Evolutionary conservation across 257 asterid genomes (phyloP), one percentile per base, ranked within the genome.

Genomic region (Schizonepeta tenuifolia): DNA sequence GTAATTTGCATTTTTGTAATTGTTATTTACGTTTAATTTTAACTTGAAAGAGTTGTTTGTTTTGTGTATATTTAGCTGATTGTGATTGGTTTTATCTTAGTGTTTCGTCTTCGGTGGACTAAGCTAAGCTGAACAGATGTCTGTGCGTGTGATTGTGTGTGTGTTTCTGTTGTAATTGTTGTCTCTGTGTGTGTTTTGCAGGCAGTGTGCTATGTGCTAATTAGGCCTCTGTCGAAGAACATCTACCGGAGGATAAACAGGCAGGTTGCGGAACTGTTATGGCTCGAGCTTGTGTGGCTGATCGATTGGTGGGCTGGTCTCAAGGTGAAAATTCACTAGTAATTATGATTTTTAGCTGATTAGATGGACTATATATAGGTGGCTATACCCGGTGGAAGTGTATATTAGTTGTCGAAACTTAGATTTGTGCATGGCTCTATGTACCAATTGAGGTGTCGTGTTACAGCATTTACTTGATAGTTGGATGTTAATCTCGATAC

Each of bases 301-400:
- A 80, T 91, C 50, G 97, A 94, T 80, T 91, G 99, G 99, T 94
- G 97, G 99, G 99, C 97, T 61, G 86, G 87, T 51, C 90, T 94
- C 54, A 88, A 94, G 99, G 99, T 94, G 41, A 61, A 24, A 21
- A 33, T 33, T 20, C 21, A 64, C 58, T 14, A 35, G 46, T 47
- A 36, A 46, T 56, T 24, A 28, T 64, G 2, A 12, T 26, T 41
- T 41, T 58, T 24, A 18, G 64, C 43, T 54, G 72, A 53, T 79
- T 28, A 63, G 41, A 21, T 78, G 58, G 47, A 53, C 65, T 13
- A 18, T 54, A 28, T 13, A 18, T 54, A 28, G 40, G 59, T 61
- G 17, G 2, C 49, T 54, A 21, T 49, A 47, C 47, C 31, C 14
- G 69, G 50, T 20, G 11, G 33, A 49, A 18, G 21, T 35, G 67